Conservation (phyloP, 2,329 filamentous ascomycete species). For the Shiraia sp. region DNA sequence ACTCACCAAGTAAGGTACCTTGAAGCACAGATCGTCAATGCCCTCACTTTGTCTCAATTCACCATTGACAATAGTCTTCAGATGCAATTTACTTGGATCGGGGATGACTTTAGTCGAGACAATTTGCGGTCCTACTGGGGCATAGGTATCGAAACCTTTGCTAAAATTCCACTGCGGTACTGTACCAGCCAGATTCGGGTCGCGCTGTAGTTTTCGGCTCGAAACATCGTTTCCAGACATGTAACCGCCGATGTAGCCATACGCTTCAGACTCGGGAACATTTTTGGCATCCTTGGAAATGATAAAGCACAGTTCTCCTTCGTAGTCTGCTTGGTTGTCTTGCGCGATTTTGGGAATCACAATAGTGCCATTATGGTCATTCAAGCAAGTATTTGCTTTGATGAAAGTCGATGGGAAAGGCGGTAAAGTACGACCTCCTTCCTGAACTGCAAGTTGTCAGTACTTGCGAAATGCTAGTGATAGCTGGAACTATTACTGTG, state of each 20-base stretch:
- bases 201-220: slow-evolving; percentile 56
- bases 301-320: slow-evolving; percentile 50
- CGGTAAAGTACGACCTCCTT: slow-evolving; percentile 56
- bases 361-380: slow-evolving; percentile 49
- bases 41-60: slow-evolving; percentile 53
- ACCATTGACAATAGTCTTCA: slow-evolving; percentile 56
- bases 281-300: slow-evolving; percentile 58
- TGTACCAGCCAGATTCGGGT: slow-evolving; percentile 53
- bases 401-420: slow-evolving; percentile 57
- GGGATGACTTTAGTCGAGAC: slow-evolving; percentile 49
- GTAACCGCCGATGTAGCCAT: slow-evolving; percentile 59
- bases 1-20: slow-evolving; percentile 50
- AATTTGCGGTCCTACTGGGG: slow-evolving; percentile 57
- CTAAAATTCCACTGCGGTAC: slow-evolving; percentile 62
- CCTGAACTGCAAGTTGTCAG: slow-evolving; percentile 49
- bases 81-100: slow-evolving; percentile 48
- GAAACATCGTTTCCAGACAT: slow-evolving; percentile 61
- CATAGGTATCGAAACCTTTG: slow-evolving; percentile 62
- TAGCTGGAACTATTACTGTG: slow-evolving; percentile 49
- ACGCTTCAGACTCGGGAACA: slow-evolving; percentile 50
- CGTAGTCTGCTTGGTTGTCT: slow-evolving; percentile 52
- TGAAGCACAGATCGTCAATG: slow-evolving; percentile 55
- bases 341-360: slow-evolving; percentile 55
- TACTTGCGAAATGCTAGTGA: neutral
- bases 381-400: slow-evolving; percentile 50